Percentiles rank a stretch among this genome's conserved stretches.
phyloP scores from a whole-genome alignment of 257 asterid genomes.

The Nemophila menziesii region DNA sequence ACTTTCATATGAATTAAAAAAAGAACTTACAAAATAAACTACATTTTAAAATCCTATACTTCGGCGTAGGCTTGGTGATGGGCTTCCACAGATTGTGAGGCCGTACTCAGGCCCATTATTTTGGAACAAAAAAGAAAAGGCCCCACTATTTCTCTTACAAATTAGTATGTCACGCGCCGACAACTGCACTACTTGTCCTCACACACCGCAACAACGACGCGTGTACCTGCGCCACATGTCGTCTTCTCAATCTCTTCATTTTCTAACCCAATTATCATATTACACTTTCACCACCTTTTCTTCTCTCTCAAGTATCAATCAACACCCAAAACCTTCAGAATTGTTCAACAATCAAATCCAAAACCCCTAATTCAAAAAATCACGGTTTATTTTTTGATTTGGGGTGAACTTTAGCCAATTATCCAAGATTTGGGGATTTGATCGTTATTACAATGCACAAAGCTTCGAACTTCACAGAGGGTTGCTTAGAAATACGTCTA shows the following conservation, averaged over 20 bases:
- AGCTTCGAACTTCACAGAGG: conserved; percentile 40
- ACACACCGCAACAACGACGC: not conserved
- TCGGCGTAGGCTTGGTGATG: too few relatives aligned
- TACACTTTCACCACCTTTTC: not conserved
- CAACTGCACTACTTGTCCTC: not conserved
- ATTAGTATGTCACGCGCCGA: too few relatives aligned
- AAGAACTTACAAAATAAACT: too few relatives aligned
- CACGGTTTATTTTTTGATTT: not conserved
- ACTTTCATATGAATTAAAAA: too few relatives aligned
- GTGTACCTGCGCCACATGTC: conserved; percentile 12
- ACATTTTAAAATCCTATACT: too few relatives aligned
- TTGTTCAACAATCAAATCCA: not conserved
- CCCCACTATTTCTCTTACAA: too few relatives aligned
- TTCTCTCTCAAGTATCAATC: not conserved
- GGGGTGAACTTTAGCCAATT: not conserved
- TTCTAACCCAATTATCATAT: not conserved
- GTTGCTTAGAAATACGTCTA: conserved; percentile 54
- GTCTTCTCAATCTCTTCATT: not conserved
- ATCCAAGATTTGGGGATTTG: not conserved
- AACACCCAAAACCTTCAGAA: not conserved
- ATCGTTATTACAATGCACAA: conserved; percentile 28
- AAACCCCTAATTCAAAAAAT: not conserved
- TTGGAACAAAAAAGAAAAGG: too few relatives aligned
- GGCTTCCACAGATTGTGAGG: too few relatives aligned
- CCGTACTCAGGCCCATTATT: too few relatives aligned